These are phyloP conservation scores for Umbelopsis isabellina DNA, from an alignment of 192 early-diverging fungal genomes.

Conservation along the genomic window DNA sequence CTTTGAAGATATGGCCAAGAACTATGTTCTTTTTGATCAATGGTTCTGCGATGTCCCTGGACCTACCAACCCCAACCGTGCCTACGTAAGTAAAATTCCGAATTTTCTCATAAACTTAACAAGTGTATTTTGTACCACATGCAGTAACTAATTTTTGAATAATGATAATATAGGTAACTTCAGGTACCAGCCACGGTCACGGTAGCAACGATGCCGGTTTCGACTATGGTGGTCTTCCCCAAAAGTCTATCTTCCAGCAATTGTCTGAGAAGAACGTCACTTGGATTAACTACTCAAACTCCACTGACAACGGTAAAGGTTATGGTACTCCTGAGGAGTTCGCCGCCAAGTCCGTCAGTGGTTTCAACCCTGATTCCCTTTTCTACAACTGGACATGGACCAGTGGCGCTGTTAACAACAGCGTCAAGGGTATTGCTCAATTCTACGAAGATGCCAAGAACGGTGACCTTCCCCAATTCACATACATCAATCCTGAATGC, in stretches of 20 bases:
- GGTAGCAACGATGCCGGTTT: constrained; percentile 24
- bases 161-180: not conserved
- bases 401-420: constrained; percentile 15
- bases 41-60: constrained; percentile 30
- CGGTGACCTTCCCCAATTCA: constrained; percentile 32
- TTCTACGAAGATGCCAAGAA: constrained; percentile 32
- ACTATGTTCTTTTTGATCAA: constrained; percentile 29
- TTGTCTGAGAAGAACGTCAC: constrained; percentile 38
- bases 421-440: constrained; percentile 20
- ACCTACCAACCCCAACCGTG: constrained; percentile 34
- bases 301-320: constrained; percentile 6
- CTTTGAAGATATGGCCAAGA: constrained; percentile 26
- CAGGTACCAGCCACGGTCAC: constrained; percentile 24
- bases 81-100: constrained; percentile 23
- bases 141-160: not conserved
- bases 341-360: not conserved
- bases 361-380: constrained; percentile 34
- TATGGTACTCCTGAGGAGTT: not conserved
- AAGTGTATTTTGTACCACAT: too few relatives aligned
- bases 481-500: constrained; percentile 45
- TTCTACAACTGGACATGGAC: constrained; percentile 31
- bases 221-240: constrained; percentile 29
- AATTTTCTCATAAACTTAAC: not conserved
- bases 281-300: constrained; percentile 37
- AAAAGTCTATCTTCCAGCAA: constrained; percentile 40